These are phyloP conservation scores for Botrytis fabae DNA, from an alignment of 2,329 filamentous ascomycete genomes.

Conservation along the genomic window DNA sequence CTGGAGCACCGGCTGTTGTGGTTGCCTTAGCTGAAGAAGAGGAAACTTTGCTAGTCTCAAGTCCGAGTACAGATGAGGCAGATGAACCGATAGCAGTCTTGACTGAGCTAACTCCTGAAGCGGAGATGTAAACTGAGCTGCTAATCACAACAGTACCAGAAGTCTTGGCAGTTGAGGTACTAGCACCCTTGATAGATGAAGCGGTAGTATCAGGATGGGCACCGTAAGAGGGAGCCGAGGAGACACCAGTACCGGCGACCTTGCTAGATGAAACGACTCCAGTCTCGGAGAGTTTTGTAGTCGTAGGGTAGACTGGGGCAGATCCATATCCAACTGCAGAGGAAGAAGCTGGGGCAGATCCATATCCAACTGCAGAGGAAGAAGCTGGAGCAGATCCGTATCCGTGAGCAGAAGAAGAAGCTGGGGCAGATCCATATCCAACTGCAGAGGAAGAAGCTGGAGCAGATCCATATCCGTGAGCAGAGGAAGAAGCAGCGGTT, in stretches of 20 bases:
- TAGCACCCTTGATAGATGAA: not conserved
- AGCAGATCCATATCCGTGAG: not conserved
- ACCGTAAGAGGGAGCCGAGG: not conserved
- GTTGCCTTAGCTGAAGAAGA: not conserved
- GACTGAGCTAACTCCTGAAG: not conserved
- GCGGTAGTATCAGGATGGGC: not conserved
- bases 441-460: not conserved
- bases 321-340: not conserved
- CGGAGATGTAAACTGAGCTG: not conserved
- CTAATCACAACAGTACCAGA: not conserved
- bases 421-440: not conserved
- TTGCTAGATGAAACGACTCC: not conserved
- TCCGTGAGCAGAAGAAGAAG: constrained; percentile 4
- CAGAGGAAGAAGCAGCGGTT: not conserved
- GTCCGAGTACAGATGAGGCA: not conserved
- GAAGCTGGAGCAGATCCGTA: not conserved
- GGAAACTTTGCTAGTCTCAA: not conserved
- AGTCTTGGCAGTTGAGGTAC: not conserved
- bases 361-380: not conserved
- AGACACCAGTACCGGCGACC: not conserved
- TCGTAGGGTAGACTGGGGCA: not conserved
- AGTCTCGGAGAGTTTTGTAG: constrained; percentile 6
- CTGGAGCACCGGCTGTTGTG: not conserved
- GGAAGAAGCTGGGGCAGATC: not conserved
- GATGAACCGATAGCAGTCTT: constrained; percentile 1